Evolutionary conservation across 176 grass and related monocot species (phyloP), one percentile per base, ranked within the genome.

Genomic region (Triticum turgidum): DNA sequence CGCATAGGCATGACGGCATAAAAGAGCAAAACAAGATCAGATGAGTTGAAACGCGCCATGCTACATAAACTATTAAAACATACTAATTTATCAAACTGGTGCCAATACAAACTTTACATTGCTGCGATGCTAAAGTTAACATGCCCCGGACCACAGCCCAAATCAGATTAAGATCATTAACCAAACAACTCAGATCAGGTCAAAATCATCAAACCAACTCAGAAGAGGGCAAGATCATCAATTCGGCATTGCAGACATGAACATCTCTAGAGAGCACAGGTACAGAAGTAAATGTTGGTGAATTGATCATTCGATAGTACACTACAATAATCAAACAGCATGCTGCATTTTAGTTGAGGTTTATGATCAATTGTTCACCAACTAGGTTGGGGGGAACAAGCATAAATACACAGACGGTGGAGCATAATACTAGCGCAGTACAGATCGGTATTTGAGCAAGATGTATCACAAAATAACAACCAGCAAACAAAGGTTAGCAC

Each of bases 161-260:
- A 15, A 54, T 54, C 51, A 54, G 15, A 54, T 54, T 54, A 54
- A 54, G 21, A 24, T 25, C 9, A 63, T 22, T 24, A 63, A n/a
- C 9, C 61, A 63, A 63, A 62, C 25, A 45, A 15, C 14, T 63
- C 10, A 61, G 25, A 75, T 33, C 22, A 76, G 25, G 38, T 65
- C 72, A 47, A 29, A 29, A 54, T 17, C 27, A 33, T 82, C 47
- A 69, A 81, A 66, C 65, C 33, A 81, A 66, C 64, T 66, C 64
- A 66, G 13, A 30, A 14, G 25, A 38, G 65, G 21, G 61, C 61
- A 62, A 62, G 61, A 62, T 62, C 61, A 62, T 24, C 61, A 62
- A 62, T 62, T n/a, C 10, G 14, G 6, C 30, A n/a, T 11, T 37
- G 30, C 29, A 37, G 21, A 68, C 14, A 63, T 74, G 22, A 75